A percentile compares a stretch with the other conserved stretches of the same genome.
Evolutionary conservation across 78 protist genomes (phyloP).

Genomic region (Pelomyxa schiedti): DNA sequence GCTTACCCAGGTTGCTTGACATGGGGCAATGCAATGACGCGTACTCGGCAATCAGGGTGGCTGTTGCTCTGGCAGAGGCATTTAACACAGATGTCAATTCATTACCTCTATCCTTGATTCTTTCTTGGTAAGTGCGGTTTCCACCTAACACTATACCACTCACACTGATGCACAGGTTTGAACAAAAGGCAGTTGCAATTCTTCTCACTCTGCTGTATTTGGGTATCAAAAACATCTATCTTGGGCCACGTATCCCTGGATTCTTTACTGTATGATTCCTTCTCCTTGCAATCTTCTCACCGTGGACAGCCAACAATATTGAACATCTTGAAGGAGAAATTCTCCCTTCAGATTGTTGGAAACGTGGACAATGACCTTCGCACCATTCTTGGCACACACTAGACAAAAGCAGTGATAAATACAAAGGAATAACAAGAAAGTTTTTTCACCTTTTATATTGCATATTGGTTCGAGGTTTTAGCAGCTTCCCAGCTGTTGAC

Average conservation of each 20-base stretch:
- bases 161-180: too few relatives aligned
- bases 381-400: too few relatives aligned
- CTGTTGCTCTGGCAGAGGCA: constrained; percentile 40
- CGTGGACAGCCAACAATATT: too few relatives aligned
- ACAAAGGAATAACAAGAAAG: too few relatives aligned
- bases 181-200: constrained; percentile 77
- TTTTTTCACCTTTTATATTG: too few relatives aligned
- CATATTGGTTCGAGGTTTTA: too few relatives aligned
- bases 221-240: constrained; percentile 47
- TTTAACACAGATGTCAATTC: constrained; percentile 22
- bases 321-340: not conserved
- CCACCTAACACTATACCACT: too few relatives aligned
- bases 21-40: constrained; percentile 89
- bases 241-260: constrained; percentile 75
- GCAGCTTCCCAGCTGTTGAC: too few relatives aligned
- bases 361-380: too few relatives aligned
- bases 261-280: constrained; percentile 64
- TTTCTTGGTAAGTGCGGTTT: too few relatives aligned
- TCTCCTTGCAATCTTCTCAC: not conserved
- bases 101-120: constrained; percentile 48
- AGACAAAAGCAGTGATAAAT: too few relatives aligned
- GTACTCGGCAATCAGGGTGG: constrained; percentile 59
- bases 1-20: constrained; percentile 76
- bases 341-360: not conserved
- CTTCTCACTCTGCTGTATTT: constrained; percentile 57